Evolutionary conservation across 176 grass and related monocot species (phyloP).

Genomic region (Echinochloa phyllopogon): DNA sequence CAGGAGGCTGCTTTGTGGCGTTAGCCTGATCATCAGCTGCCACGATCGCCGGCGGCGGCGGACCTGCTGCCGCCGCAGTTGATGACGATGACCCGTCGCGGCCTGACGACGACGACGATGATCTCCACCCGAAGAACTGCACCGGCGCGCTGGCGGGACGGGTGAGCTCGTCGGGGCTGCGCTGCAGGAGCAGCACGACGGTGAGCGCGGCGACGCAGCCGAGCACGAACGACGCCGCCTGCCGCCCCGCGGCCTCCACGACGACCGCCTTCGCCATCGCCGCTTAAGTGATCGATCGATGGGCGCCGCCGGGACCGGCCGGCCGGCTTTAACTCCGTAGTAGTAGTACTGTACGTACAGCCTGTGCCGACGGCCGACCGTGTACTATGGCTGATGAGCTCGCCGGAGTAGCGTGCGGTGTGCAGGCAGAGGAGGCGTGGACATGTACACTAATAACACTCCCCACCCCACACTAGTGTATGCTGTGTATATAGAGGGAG

Average conservation of each 20-base stretch:
- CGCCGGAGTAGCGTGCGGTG: too few species aligned
- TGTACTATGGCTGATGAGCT: too few species aligned
- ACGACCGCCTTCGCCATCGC: background rate
- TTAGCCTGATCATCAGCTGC: background rate
- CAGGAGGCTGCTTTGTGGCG: background rate
- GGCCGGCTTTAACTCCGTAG: background rate
- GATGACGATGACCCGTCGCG: background rate
- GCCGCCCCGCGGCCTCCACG: conserved; percentile 21
- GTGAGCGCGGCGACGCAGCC: conserved; percentile 44
- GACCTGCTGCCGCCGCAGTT: background rate
- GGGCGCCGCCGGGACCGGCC: too few species aligned
- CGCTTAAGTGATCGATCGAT: too few species aligned
- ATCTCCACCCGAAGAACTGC: background rate
- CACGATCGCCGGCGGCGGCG: background rate
- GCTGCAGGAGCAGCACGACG: conserved; percentile 47
- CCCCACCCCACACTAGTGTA: background rate
- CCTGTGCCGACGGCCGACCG: too few species aligned
- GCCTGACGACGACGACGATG: background rate
- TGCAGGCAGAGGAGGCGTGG: background rate
- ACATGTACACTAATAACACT: background rate
- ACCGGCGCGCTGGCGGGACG: background rate
- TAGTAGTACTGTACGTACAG: too few species aligned
- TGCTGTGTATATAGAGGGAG: background rate
- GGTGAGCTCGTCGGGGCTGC: conserved; percentile 21
- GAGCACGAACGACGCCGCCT: conserved; percentile 45